Conservation (phyloP, 108 stramenopile species). For the Stephanodiscus triporus region DNA sequence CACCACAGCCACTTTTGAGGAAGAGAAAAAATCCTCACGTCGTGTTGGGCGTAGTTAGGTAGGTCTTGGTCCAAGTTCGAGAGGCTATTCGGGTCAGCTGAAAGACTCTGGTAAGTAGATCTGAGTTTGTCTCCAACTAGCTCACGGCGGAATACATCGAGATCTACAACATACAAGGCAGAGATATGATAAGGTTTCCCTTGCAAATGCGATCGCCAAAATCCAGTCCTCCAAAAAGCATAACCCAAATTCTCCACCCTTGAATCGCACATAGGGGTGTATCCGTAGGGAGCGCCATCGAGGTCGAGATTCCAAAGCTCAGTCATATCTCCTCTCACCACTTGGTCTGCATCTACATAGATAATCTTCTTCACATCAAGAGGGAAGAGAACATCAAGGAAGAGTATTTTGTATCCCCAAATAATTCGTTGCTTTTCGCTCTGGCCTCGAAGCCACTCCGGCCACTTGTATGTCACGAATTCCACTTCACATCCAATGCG, state of each 20-base stretch:
- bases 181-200: constrained; percentile 98
- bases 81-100: constrained; percentile 95
- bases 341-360: constrained; percentile 98
- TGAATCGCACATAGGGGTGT: constrained; percentile 96
- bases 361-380: constrained; percentile 95
- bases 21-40: constrained; percentile 88
- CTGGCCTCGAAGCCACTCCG: constrained; percentile 97
- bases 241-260: constrained; percentile 94
- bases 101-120: constrained; percentile 89
- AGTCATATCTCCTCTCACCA: constrained; percentile 94
- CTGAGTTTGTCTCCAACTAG: constrained; percentile 96
- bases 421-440: constrained; percentile 99
- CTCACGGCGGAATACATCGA: constrained; percentile 83
- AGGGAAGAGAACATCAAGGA: constrained; percentile 99
- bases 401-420: constrained; percentile 99
- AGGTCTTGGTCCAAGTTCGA: constrained; percentile 99
- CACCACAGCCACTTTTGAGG: constrained; percentile 99
- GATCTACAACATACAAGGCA: constrained; percentile 98
- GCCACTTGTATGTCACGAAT: constrained; percentile 89
- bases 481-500: constrained; percentile 89
- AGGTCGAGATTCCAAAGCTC: constrained; percentile 98
- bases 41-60: constrained; percentile 96
- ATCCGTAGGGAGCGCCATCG: constrained; percentile 90
- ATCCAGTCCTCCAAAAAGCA: constrained; percentile 76
- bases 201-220: constrained; percentile 92